A percentile compares a stretch with the other conserved stretches of the same genome.
phyloP scores from a whole-genome alignment of 148 eudicot genomes.

The Rhododendron henanense region DNA sequence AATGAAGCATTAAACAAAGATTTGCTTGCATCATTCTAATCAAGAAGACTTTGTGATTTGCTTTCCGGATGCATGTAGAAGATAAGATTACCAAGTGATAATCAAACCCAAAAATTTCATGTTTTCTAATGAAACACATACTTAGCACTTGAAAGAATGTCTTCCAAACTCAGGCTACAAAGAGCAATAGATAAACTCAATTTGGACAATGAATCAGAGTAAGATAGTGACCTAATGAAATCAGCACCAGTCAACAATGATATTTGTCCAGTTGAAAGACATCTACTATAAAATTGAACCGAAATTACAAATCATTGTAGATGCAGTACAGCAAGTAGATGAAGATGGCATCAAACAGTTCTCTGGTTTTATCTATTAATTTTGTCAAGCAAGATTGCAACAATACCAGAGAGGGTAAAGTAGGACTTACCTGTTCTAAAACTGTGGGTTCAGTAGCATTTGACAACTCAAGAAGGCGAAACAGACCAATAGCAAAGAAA shows the following conservation, averaged over 20 bases:
- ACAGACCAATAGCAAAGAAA: slow-evolving; percentile 92
- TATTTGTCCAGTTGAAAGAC: too few species aligned
- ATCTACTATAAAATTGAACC: not conserved
- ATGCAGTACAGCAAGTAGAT: not conserved
- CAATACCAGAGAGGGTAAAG: not conserved
- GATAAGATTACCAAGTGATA: not conserved
- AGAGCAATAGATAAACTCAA: not conserved
- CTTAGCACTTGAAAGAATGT: not conserved
- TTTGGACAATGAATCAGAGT: not conserved
- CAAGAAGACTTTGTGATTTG: not conserved
- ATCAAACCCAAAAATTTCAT: not conserved
- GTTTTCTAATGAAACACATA: not conserved
- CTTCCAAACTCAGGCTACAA: not conserved
- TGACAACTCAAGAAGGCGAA: slow-evolving; percentile 89
- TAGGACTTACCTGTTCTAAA: slow-evolving; percentile 65
- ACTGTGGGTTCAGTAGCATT: slow-evolving; percentile 82
- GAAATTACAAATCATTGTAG: not conserved
- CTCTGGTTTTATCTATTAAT: not conserved
- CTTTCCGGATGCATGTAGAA: not conserved
- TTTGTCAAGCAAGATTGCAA: slow-evolving; percentile 4
- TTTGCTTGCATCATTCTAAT: not conserved
- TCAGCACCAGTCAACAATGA: not conserved
- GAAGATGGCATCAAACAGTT: not conserved
- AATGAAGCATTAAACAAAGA: not conserved
- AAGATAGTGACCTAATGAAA: not conserved